These are phyloP conservation scores for Steccherinum ochraceum DNA, from an alignment of 768 basidiomycete species.

Conservation along the genomic window DNA sequence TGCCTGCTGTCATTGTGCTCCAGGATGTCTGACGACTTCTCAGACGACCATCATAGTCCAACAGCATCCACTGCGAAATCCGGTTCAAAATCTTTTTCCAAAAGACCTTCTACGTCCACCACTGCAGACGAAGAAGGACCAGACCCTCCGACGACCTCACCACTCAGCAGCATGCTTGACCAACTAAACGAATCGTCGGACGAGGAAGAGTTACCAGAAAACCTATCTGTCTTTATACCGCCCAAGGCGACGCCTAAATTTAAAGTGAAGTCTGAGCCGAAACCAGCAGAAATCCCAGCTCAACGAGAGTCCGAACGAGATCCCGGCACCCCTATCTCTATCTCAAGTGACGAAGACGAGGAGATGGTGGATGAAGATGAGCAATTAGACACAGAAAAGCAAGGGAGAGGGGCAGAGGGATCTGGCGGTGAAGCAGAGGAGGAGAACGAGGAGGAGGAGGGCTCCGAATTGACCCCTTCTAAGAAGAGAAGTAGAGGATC, in stretches of 20 bases:
- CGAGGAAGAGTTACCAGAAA: background rate
- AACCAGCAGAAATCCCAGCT: background rate
- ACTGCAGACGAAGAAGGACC: background rate
- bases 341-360: slow-evolving; percentile 3
- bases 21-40: too few species aligned
- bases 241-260: background rate
- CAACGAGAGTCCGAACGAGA: background rate
- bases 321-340: background rate
- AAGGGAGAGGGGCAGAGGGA: background rate
- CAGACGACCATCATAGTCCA: too few species aligned
- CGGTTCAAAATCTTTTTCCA: background rate
- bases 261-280: background rate
- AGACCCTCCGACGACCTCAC: background rate
- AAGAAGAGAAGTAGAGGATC: too few species aligned
- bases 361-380: slow-evolving; percentile 5
- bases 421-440: background rate
- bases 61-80: too few species aligned
- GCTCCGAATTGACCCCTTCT: background rate
- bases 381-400: background rate
- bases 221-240: background rate
- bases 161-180: background rate
- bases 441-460: background rate
- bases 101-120: background rate
- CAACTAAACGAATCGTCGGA: background rate
- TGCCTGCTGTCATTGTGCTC: too few species aligned